A percentile compares a stretch with the other conserved stretches of the same genome.
Evolutionary conservation across 2,329 filamentous ascomycete species (phyloP).

Genomic region (Pyricularia sp.): DNA sequence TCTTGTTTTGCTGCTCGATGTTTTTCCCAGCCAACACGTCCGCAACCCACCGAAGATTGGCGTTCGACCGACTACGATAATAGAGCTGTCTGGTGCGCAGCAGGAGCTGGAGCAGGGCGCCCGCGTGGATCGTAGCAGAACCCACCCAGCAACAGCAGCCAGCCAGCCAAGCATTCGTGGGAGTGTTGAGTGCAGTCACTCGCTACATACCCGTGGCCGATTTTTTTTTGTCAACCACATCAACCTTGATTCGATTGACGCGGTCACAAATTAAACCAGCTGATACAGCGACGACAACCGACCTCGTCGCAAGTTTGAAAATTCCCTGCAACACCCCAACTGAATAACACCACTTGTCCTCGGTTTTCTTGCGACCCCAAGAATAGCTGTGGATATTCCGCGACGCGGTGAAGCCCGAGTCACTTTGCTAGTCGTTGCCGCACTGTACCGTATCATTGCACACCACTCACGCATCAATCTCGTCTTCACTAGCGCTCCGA

Average conservation of each 20-base stretch:
- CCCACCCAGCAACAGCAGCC: neutral
- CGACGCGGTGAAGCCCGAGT: conserved; percentile 1
- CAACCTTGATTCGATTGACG: neutral
- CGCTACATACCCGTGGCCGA: neutral
- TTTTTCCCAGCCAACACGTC: neutral
- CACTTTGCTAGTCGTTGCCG: neutral
- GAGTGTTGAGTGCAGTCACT: conserved; percentile 5
- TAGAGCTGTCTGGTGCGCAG: conserved; percentile 2
- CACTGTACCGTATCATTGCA: neutral
- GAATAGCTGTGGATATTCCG: neutral
- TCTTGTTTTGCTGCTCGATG: neutral
- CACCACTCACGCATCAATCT: neutral
- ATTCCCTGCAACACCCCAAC: neutral
- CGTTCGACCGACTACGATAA: neutral
- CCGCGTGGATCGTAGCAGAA: conserved; percentile 2
- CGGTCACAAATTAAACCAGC: neutral
- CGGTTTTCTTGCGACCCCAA: neutral
- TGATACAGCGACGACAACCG: neutral
- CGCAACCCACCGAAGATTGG: neutral
- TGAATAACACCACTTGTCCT: neutral
- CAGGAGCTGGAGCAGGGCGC: neutral
- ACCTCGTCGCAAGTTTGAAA: neutral
- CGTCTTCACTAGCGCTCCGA: neutral
- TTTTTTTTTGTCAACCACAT: neutral
- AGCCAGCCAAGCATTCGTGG: conserved; percentile 2